These are phyloP conservation scores for Helminthosporium solani DNA, from an alignment of 2,329 filamentous ascomycete species.

Conservation along the genomic window DNA sequence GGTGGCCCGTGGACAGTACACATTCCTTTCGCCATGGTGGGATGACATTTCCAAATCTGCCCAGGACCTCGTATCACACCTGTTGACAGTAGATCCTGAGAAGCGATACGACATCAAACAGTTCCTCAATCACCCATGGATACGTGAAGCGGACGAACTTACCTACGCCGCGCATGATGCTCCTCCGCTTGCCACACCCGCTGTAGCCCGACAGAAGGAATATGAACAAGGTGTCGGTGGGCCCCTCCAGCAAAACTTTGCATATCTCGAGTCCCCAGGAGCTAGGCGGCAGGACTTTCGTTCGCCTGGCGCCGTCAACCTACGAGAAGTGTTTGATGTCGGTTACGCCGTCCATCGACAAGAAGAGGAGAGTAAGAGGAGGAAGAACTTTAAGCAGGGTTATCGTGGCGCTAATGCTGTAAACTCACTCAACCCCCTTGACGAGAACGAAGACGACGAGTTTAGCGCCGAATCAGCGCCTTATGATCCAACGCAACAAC, in stretches of 20 bases:
- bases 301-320: conserved; percentile 89
- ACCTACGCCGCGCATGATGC: conserved; percentile 68
- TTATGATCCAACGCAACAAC: conserved; percentile 49
- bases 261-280: conserved; percentile 59
- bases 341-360: conserved; percentile 96
- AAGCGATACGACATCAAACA: conserved; percentile 92
- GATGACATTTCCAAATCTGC: conserved; percentile 95
- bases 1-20: conserved; percentile 94
- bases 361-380: conserved; percentile 90
- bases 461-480: conserved; percentile 62
- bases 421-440: conserved; percentile 63
- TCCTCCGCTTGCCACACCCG: conserved; percentile 69
- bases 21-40: conserved; percentile 98
- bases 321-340: conserved; percentile 96
- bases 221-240: conserved; percentile 19
- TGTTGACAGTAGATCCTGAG: conserved; percentile 90
- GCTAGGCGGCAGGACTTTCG: conserved; percentile 86
- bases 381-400: conserved; percentile 77
- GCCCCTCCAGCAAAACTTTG: conserved; percentile 54
- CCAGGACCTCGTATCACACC: conserved; percentile 89
- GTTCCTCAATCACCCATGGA: conserved; percentile 95
- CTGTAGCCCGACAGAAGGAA: conserved; percentile 60
- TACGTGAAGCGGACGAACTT: conserved; percentile 68
- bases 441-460: conserved; percentile 67
- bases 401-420: conserved; percentile 65